Percentiles rank a stretch among this genome's conserved stretches.
These are phyloP conservation scores for Bipolaris cookei DNA, from an alignment of 2,329 filamentous ascomycete species.

Conservation along the genomic window DNA sequence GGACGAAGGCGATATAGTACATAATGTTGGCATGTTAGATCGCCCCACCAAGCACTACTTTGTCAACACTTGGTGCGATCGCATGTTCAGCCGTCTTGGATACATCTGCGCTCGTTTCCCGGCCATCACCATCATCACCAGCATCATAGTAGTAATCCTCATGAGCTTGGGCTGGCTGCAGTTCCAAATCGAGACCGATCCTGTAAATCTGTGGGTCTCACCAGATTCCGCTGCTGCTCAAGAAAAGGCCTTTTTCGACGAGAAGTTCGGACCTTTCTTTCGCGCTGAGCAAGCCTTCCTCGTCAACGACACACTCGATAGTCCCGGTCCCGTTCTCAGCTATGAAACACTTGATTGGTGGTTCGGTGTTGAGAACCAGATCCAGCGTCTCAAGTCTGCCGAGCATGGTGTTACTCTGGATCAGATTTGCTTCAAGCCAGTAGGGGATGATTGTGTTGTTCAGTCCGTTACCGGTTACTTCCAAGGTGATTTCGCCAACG, in stretches of 20 bases:
- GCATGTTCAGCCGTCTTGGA: slow-evolving; percentile 79
- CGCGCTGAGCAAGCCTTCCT: slow-evolving; percentile 91
- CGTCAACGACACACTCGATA: slow-evolving; percentile 79
- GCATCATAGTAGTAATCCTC: slow-evolving; percentile 75
- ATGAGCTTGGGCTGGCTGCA: slow-evolving; percentile 87
- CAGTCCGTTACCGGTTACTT: slow-evolving; percentile 94
- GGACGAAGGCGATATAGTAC: slow-evolving; percentile 85
- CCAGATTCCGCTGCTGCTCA: slow-evolving; percentile 87
- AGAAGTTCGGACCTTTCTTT: slow-evolving; percentile 94
- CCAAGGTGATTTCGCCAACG: slow-evolving; percentile 67
- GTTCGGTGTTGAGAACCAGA: slow-evolving; percentile 84
- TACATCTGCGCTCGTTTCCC: slow-evolving; percentile 83
- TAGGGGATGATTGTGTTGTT: slow-evolving; percentile 85
- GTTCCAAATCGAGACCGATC: slow-evolving; percentile 89
- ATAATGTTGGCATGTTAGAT: slow-evolving; percentile 77
- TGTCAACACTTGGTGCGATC: slow-evolving; percentile 83
- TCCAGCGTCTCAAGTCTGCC: slow-evolving; percentile 73
- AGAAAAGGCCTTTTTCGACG: slow-evolving; percentile 93
- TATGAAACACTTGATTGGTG: slow-evolving; percentile 93
- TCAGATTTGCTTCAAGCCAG: slow-evolving; percentile 94
- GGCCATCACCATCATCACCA: slow-evolving; percentile 77
- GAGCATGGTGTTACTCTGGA: slow-evolving; percentile 72
- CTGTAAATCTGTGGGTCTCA: slow-evolving; percentile 94
- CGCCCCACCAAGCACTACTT: slow-evolving; percentile 79
- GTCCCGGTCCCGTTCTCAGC: slow-evolving; percentile 77